phyloP scores from a whole-genome alignment of 495 filamentous ascomycete species.

The Neurospora sp. region DNA sequence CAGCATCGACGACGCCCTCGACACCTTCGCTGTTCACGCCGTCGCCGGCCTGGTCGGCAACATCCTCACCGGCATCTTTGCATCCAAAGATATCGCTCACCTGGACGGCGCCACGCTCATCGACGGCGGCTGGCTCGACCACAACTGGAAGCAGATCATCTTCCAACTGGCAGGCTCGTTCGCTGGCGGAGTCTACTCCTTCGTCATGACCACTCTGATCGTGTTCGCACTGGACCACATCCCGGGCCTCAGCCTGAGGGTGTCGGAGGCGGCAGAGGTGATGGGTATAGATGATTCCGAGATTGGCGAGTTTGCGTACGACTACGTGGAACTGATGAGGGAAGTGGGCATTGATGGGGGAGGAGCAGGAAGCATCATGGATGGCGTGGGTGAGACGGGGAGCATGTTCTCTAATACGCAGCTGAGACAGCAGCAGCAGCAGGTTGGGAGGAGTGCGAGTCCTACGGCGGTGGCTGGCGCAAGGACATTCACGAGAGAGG shows the following conservation, averaged over 20 bases:
- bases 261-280: slow-evolving; percentile 75
- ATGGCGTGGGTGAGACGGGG: slow-evolving; percentile 26
- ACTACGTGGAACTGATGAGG: slow-evolving; percentile 87
- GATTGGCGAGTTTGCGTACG: slow-evolving; percentile 96
- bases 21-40: slow-evolving; percentile 89
- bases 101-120: slow-evolving; percentile 71
- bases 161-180: slow-evolving; percentile 86
- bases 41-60: slow-evolving; percentile 87
- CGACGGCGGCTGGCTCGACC: slow-evolving; percentile 82
- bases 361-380: not conserved
- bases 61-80: slow-evolving; percentile 82
- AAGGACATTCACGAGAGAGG: not conserved
- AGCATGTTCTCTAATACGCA: slow-evolving; percentile 23
- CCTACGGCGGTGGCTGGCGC: not conserved
- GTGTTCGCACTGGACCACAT: slow-evolving; percentile 81
- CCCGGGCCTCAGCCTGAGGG: slow-evolving; percentile 72
- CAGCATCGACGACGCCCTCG: slow-evolving; percentile 78
- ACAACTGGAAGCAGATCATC: slow-evolving; percentile 78
- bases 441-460: not conserved
- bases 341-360: slow-evolving; percentile 58
- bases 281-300: slow-evolving; percentile 90
- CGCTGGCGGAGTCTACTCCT: slow-evolving; percentile 76
- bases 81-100: slow-evolving; percentile 82
- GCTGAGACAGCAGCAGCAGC: not conserved
- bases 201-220: slow-evolving; percentile 75